These are phyloP conservation scores for Aureobasidium subglaciale DNA, from an alignment of 2,329 filamentous ascomycete genomes.

Conservation along the genomic window DNA sequence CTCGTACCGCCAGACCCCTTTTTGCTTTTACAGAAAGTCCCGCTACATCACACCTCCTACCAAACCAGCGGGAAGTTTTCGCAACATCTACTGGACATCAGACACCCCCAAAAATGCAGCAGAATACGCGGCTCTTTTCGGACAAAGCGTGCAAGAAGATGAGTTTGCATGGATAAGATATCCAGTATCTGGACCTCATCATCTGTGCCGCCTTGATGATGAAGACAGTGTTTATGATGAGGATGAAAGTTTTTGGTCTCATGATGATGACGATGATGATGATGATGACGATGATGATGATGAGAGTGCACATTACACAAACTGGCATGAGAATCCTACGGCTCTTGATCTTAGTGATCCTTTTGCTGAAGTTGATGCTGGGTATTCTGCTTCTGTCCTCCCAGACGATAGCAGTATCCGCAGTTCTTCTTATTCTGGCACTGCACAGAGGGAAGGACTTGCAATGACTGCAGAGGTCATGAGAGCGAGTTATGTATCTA, in stretches of 20 bases:
- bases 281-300: background rate
- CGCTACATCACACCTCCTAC: background rate
- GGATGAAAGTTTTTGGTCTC: background rate
- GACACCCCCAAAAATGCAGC: background rate
- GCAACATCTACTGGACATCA: background rate
- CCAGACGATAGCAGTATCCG: background rate
- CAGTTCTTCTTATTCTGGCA: background rate
- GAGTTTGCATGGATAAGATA: conserved; percentile 2
- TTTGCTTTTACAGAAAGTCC: too few relatives aligned
- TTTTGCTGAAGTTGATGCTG: background rate
- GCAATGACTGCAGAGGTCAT: background rate
- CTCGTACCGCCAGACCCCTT: too few relatives aligned
- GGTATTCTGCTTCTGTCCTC: background rate
- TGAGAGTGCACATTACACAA: background rate
- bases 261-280: background rate
- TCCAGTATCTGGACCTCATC: background rate
- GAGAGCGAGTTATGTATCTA: background rate
- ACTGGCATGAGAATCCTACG: conserved; percentile 1
- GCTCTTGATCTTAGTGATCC: background rate
- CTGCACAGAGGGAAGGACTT: background rate
- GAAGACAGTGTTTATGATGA: background rate
- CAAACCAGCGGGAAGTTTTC: background rate
- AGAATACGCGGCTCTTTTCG: background rate
- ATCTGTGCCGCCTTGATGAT: background rate
- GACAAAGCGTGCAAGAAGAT: background rate